Evolutionary conservation across 2,329 filamentous ascomycete genomes (phyloP), one percentile per base, ranked within the genome.

Genomic region (Fusarium sp.): DNA sequence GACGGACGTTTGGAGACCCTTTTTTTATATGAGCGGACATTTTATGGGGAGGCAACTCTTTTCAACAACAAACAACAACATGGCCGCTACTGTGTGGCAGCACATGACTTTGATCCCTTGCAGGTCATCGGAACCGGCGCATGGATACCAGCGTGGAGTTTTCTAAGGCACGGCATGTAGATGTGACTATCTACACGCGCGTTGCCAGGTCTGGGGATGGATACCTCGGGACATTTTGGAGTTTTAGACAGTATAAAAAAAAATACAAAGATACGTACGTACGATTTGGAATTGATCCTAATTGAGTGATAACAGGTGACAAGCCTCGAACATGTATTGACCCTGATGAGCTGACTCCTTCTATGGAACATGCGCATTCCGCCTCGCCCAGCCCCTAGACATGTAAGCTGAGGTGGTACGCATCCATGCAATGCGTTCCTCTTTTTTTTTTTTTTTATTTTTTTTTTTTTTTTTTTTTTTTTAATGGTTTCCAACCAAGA

Each of bases 1-100:
- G 79, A 80, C 20, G 79, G 79, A 75, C 57, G 80, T 67, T 81
- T 81, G 80, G 69, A 58, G 78, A 76, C 58, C 62, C 10, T 34
- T 69, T 69, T 77, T 69, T 61, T 64, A 62, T 35, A 69, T 64
- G 50, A 62, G 64, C 34, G 68, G 52, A 58, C 11, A 56, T 71
- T 69, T 71, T 71, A 58, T 70, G 63, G 72, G 64, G 62, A 64
- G 62, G 63, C 67, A 60, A 67, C 62, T 62, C 45, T 67, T 75
- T 73, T 73, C 62, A 62, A 72, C 45, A 62, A 29, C 47, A 52
- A 52, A 31, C 18, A 34, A 34, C 14, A 52, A 31, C 18, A 20
- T 20, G 47, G 47, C 65, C 62, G 70, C 72, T 76, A 71, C 77
- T 68, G 70, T 27, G 69, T 77, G 31, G 47, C 27, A 63, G 75